These are phyloP conservation scores for Euphorbia corollata DNA, from an alignment of 441 rosid genomes.

Conservation along the genomic window DNA sequence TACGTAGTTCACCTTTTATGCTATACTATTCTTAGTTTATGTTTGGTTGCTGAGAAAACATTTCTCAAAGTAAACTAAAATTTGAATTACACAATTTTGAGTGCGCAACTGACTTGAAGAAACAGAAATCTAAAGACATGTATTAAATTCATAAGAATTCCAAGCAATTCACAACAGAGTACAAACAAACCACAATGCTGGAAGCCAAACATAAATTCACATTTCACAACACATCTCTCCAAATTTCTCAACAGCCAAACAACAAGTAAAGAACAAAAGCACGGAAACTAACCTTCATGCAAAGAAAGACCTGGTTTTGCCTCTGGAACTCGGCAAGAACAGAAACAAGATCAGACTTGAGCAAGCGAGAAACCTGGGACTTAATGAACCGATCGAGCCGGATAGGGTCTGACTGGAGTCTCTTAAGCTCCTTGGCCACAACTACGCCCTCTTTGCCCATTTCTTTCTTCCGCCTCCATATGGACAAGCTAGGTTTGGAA, in stretches of 20 bases:
- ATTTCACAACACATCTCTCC: not conserved
- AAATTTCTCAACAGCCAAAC: not conserved
- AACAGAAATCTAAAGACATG: not conserved
- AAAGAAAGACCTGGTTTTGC: slow-evolving; percentile 79
- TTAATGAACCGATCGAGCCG: slow-evolving; percentile 52
- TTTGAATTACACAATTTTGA: not conserved
- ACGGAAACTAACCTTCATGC: slow-evolving; percentile 54
- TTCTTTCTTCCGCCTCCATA: slow-evolving; percentile 92
- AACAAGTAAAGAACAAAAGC: not conserved
- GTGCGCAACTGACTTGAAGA: not conserved
- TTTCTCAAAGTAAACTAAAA: not conserved
- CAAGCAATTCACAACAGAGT: not conserved
- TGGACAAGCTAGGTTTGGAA: slow-evolving; percentile 76
- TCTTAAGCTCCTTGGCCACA: slow-evolving; percentile 74
- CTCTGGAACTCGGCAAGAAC: slow-evolving; percentile 86
- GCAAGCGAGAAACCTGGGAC: slow-evolving; percentile 68
- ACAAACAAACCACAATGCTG: not conserved
- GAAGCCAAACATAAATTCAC: not conserved
- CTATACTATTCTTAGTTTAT: not conserved
- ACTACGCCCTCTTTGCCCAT: slow-evolving; percentile 78
- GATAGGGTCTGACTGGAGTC: slow-evolving; percentile 51
- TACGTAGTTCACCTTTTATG: not conserved
- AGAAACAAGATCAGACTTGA: slow-evolving; percentile 78
- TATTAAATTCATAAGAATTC: not conserved
- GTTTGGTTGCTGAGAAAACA: not conserved